phyloP scores from a whole-genome alignment of 78 protist genomes.

The Dictyostelium brefeldianum region DNA sequence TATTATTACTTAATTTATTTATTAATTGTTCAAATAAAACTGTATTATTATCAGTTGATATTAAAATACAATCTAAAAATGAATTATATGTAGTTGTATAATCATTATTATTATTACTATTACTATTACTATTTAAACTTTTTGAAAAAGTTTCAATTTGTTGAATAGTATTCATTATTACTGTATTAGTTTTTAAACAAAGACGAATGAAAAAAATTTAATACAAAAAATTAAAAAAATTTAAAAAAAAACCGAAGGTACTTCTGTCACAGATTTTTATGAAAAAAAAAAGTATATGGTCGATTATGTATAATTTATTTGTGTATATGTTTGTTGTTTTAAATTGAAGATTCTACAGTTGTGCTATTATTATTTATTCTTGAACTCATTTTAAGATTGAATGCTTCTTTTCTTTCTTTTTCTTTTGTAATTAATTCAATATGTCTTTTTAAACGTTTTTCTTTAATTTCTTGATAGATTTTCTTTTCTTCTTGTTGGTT shows the following conservation, averaged over 20 bases:
- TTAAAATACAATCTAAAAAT: slow-evolving; percentile 12
- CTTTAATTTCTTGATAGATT: slow-evolving; percentile 13
- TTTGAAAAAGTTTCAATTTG: slow-evolving; percentile 22
- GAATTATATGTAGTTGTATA: not conserved
- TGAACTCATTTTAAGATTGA: not conserved
- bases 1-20: not conserved
- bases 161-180: not conserved
- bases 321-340: not conserved
- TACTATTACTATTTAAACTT: slow-evolving; percentile 10
- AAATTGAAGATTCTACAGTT: not conserved
- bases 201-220: not conserved
- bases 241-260: not conserved
- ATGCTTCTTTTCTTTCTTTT: slow-evolving; percentile 19
- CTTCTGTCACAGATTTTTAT: not conserved
- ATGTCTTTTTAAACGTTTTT: slow-evolving; percentile 28
- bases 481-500: slow-evolving; percentile 40
- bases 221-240: not conserved
- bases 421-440: slow-evolving; percentile 6
- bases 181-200: not conserved
- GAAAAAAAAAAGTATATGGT: not conserved
- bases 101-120: not conserved
- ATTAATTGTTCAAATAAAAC: too few species aligned
- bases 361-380: not conserved
- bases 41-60: not conserved
- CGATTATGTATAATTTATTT: not conserved